Base-by-base conservation (phyloP, 805 yeast genomes). In the Saccharomycopsis fodiens region DNA sequence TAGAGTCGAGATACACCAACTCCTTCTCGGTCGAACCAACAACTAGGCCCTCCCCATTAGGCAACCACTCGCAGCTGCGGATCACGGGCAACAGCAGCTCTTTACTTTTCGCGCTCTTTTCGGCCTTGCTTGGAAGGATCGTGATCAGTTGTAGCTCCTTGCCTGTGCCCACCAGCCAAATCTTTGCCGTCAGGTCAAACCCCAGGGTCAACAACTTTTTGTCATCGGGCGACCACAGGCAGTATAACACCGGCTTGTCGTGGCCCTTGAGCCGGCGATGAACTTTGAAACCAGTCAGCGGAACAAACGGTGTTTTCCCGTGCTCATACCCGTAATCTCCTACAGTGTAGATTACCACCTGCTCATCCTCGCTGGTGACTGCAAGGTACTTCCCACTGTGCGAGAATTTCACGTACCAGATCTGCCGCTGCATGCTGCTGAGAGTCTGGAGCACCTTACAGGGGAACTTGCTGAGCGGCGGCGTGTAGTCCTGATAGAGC, bases 361-460 rank as follows among this genome's bases (percentile, higher is more conserved):
- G 67, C 4, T 77, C 71, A 58, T 86, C 94, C 13, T 77, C 72
- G 5, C 93, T 78, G 0, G 89, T 83, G 0, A 89, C 75, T n/a
- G 86, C 94, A 34, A 89, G 64, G 52, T 68, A 78, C 51, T 70
- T 72, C 2, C 96, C 96, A 62, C 75, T 73, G 39, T 87, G 84
- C 4, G 93, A 82, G 57, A 85, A 88, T 47, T 75, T 74, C 12
- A 83, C 70, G 57, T 70, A 82, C 97, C 97, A 89, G 10, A 86
- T 91, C 59, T 89, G 95, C 57, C 81, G 78, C 1, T 62, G 15
- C 12, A 40, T 40, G 3, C 35, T n/a, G 25, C 10, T 16, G 4
- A 84, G 61, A 0, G 72, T 68, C 46, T 69, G 68, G 10, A 73
- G 57, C 2, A 74, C 60, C 2, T 64, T 64, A 17, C 68, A 68